phyloP scores from a whole-genome alignment of 2,329 filamentous ascomycete species.

The Aspergillus eucalypticola region DNA sequence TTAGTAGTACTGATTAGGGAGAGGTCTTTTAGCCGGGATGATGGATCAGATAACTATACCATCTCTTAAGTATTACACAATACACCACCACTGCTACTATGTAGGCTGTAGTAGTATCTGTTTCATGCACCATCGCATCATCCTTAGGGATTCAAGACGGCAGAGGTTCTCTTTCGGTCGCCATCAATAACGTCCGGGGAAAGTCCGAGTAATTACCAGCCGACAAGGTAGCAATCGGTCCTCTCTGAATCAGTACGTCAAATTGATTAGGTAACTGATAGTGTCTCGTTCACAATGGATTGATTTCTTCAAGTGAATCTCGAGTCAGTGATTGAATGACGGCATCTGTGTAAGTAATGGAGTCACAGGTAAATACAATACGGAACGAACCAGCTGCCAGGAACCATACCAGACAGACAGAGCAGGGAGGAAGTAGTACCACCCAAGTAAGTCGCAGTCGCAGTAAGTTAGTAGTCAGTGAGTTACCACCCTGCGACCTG shows the following conservation, averaged over 20 bases:
- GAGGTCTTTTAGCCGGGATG: neutral
- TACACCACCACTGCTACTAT: neutral
- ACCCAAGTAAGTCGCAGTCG: no score
- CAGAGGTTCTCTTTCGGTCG: neutral
- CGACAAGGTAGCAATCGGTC: constrained; percentile 7
- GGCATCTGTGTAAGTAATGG: neutral
- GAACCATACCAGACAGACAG: neutral
- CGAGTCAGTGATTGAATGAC: no score
- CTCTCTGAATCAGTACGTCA: neutral
- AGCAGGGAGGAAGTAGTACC: neutral
- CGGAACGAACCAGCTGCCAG: constrained; percentile 2
- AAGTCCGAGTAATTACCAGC: no score
- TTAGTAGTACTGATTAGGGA: neutral
- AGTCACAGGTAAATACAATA: constrained; percentile 5
- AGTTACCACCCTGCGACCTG: no score
- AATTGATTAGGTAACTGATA: neutral
- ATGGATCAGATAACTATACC: neutral
- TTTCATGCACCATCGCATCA: neutral
- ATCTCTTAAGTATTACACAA: no score
- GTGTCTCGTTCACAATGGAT: no score
- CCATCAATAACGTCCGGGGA: no score
- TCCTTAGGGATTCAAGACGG: neutral
- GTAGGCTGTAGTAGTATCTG: neutral
- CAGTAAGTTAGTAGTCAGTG: no score
- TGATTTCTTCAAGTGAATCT: no score